Percentiles rank a stretch among this genome's conserved stretches.
Conservation (phyloP, 768 basidiomycete species). For the Pisolithus tinctorius region DNA sequence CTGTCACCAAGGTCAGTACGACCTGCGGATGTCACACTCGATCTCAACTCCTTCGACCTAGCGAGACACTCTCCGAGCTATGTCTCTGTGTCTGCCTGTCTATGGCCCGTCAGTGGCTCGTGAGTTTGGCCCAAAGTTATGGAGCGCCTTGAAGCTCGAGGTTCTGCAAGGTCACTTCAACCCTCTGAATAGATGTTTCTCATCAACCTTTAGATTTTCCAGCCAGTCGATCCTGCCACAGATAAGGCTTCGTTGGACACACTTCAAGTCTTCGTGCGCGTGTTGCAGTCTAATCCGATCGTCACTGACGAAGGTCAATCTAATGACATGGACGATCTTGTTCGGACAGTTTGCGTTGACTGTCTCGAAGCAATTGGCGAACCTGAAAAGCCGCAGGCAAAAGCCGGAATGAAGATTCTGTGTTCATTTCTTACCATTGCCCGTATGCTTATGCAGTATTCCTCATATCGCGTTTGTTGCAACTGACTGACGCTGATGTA, state of each 20-base stretch:
- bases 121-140: conserved; percentile 67
- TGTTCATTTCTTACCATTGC: conserved; percentile 73
- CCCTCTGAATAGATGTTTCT: background rate
- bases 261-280: conserved; percentile 63
- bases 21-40: background rate
- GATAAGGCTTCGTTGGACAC: conserved; percentile 71
- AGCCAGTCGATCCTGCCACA: conserved; percentile 74
- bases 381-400: conserved; percentile 91
- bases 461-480: background rate
- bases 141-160: conserved; percentile 89
- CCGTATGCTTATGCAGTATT: conserved; percentile 41
- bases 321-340: conserved; percentile 44
- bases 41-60: conserved; percentile 26
- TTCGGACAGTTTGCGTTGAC: conserved; percentile 71
- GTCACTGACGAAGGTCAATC: conserved; percentile 32
- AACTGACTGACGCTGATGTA: conserved; percentile 23
- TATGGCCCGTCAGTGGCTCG: conserved; percentile 66
- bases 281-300: conserved; percentile 51
- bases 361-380: conserved; percentile 75
- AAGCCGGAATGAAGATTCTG: conserved; percentile 79
- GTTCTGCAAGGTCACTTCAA: conserved; percentile 29
- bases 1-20: conserved; percentile 64
- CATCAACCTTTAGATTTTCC: conserved; percentile 63
- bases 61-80: conserved; percentile 81
- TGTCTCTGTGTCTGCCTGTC: conserved; percentile 72